Evolutionary conservation across 164 flowering plant genomes (phyloP).

Genomic region (Nelumbo lutea): DNA sequence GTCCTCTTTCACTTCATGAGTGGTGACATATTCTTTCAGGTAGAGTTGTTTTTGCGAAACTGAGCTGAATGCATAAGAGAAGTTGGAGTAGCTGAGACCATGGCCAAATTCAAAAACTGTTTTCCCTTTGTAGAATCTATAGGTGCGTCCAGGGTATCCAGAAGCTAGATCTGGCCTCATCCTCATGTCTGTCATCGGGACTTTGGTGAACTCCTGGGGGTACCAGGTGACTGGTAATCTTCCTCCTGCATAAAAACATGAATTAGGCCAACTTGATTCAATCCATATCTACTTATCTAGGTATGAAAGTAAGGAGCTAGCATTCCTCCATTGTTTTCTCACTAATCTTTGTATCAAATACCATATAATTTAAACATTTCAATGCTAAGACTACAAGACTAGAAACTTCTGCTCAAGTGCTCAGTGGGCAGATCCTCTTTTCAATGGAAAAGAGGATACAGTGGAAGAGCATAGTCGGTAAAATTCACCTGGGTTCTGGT

Average conservation of each 20-base stretch:
- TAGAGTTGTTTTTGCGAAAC: slow-evolving; percentile 31
- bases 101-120: slow-evolving; percentile 63
- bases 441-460: not conserved
- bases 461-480: not conserved
- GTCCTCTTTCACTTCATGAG: not conserved
- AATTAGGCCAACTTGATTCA: not conserved
- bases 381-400: not conserved
- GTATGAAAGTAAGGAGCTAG: too few relatives aligned
- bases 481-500: slow-evolving; percentile 73
- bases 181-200: slow-evolving; percentile 93
- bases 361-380: too few relatives aligned
- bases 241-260: slow-evolving; percentile 57
- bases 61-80: slow-evolving; percentile 40
- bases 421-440: not conserved
- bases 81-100: slow-evolving; percentile 80
- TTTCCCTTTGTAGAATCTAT: slow-evolving; percentile 68
- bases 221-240: slow-evolving; percentile 89
- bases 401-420: not conserved
- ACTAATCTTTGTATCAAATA: too few relatives aligned
- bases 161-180: slow-evolving; percentile 56
- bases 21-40: slow-evolving; percentile 29
- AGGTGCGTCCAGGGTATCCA: slow-evolving; percentile 84
- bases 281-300: too few relatives aligned
- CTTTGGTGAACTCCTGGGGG: slow-evolving; percentile 52
- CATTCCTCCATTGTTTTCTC: too few relatives aligned